Percentiles rank a stretch among this genome's conserved stretches.
These are phyloP conservation scores for Mycena leptocephala DNA, from an alignment of 768 basidiomycete species.

Conservation along the genomic window DNA sequence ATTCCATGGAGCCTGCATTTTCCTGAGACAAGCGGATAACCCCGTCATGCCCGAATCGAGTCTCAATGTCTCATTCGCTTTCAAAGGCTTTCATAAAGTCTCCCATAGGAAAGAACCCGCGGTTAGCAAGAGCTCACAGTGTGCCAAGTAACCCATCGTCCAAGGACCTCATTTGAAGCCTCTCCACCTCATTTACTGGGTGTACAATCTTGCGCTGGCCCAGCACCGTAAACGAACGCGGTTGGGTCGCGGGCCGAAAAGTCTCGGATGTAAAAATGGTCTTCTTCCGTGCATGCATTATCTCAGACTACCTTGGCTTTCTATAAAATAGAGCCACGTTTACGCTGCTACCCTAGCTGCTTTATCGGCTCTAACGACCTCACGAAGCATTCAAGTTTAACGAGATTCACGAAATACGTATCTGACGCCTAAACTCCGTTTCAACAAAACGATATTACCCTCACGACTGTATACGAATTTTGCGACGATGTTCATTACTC, in stretches of 20 bases:
- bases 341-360: not conserved
- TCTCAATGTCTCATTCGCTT: not conserved
- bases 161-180: no score
- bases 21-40: not conserved
- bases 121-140: not conserved
- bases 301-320: not conserved
- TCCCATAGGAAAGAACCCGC: no score
- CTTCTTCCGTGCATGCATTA: not conserved
- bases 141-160: no score
- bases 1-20: not conserved
- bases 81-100: no score
- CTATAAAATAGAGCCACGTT: not conserved
- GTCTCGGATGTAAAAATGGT: not conserved
- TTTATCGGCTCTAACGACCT: not conserved
- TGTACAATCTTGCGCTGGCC: no score
- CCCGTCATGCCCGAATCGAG: not conserved
- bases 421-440: not conserved
- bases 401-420: not conserved
- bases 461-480: not conserved
- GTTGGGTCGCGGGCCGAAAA: not conserved
- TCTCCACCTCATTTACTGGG: not conserved
- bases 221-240: no score
- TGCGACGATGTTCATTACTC: not conserved
- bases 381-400: not conserved
- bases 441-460: not conserved